Conservation (phyloP, 1,284 basidiomycete species). For the Inonotus obliquus region DNA sequence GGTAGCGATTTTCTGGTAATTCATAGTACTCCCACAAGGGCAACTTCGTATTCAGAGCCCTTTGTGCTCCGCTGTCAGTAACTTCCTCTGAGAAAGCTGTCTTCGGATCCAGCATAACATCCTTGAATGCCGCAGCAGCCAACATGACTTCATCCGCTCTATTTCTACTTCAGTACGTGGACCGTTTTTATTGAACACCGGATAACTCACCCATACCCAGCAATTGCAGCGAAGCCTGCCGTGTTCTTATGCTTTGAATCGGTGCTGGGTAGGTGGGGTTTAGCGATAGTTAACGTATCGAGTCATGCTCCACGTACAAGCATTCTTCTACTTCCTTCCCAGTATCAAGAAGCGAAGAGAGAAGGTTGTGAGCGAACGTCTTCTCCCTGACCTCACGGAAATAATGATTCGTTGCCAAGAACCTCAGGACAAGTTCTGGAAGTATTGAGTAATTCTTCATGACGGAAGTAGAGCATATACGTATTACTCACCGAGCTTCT, state of each 20-base stretch:
- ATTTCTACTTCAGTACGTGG: not conserved
- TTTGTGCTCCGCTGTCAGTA: slow-evolving; percentile 8
- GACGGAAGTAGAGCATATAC: no score
- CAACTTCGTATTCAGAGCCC: slow-evolving; percentile 3
- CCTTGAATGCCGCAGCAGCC: slow-evolving; percentile 17
- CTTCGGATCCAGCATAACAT: slow-evolving; percentile 12
- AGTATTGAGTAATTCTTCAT: slow-evolving; percentile 3
- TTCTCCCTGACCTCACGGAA: slow-evolving; percentile 26
- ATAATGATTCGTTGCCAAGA: slow-evolving; percentile 22
- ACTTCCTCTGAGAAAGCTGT: slow-evolving; percentile 20
- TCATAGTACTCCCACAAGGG: slow-evolving; percentile 16
- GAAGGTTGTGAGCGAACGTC: slow-evolving; percentile 23
- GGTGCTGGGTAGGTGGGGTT: not conserved
- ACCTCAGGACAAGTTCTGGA: slow-evolving; percentile 20
- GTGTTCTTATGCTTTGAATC: slow-evolving; percentile 11
- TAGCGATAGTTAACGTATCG: not conserved
- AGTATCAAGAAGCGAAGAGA: slow-evolving; percentile 26
- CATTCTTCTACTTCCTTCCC: slow-evolving; percentile 22
- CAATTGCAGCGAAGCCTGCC: slow-evolving; percentile 11
- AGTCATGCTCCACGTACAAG: not conserved
- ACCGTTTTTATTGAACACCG: not conserved
- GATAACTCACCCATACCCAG: slow-evolving; percentile 2
- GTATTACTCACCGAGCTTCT: slow-evolving; percentile 23
- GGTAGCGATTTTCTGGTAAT: not conserved
- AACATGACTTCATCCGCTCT: slow-evolving; percentile 21